Conservation (phyloP, 1,139 yeast species). For the Pichia sp. region DNA sequence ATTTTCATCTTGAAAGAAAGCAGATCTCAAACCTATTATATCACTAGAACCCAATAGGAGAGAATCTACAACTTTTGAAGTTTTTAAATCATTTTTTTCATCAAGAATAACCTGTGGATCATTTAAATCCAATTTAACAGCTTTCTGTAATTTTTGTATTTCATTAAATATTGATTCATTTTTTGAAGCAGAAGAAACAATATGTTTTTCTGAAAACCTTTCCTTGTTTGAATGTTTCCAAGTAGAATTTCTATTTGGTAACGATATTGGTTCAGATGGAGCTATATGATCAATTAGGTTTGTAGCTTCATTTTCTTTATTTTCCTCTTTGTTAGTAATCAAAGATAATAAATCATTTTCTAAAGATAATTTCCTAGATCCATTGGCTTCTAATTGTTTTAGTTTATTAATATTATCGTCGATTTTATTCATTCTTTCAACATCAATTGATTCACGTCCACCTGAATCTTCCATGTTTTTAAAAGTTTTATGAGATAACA, state of each 20-base stretch:
- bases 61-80: constrained; percentile 58
- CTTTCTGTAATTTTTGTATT: neutral
- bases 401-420: constrained; percentile 5
- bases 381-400: neutral
- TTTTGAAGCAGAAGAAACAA: neutral
- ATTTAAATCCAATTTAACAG: neutral
- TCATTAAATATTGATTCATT: neutral
- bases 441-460: constrained; percentile 4
- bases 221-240: constrained; percentile 11
- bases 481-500: neutral
- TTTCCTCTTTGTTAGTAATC: neutral
- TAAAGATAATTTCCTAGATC: neutral
- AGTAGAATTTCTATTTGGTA: constrained; percentile 12
- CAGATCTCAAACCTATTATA: constrained; percentile 67
- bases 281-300: neutral
- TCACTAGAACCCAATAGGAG: constrained; percentile 75
- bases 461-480: constrained; percentile 10
- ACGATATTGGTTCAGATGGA: constrained; percentile 6
- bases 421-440: constrained; percentile 8
- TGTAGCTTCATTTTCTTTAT: constrained; percentile 1
- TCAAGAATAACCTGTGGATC: constrained; percentile 15
- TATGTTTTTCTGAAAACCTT: constrained; percentile 1
- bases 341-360: neutral
- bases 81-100: constrained; percentile 33
- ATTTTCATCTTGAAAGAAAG: constrained; percentile 70